Base-by-base conservation (phyloP, 2,329 filamentous ascomycete species). In the Aurifilum marmelostoma region DNA sequence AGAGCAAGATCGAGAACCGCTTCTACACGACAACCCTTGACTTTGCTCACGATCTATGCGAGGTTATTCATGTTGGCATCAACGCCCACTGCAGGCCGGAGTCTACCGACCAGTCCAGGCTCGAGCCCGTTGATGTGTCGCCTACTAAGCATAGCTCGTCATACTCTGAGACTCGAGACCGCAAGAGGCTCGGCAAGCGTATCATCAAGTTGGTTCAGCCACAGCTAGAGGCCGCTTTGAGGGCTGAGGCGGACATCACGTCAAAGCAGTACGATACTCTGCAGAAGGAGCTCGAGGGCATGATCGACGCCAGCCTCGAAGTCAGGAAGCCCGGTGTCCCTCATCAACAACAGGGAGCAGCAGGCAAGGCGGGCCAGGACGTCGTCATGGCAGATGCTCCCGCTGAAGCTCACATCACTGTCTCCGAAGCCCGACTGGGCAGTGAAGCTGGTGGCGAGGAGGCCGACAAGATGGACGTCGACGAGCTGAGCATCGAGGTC, bases 201-300 rank as follows among this genome's bases (percentile, higher is more conserved):
- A 97, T 97, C 71, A 86, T 97, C 73, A 97, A 93, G 77, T 88
- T 90, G 0, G 86, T 97, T 41, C 92, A 97, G 77, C 89, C 92
- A 18, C 85, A 89, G 59, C 83, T 97, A 3, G 92, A 97, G 77
- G 85, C 88, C 67, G 93, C 93, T 0, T 81, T 94, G 61, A 87
- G 86, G 66, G 92, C 92, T 67, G 95, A 98, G 78, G 90, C 92
- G n/a, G 92, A 96, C 70, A 85, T 97, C 56, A 89, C 86, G 64
- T 87, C 89, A 65, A 91, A 89, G 74, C 84, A 91, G 0, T 87
- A 89, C 60, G 91, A 94, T 65, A 85, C 85, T 62, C 85, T 94
- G 67, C 82, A 92, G 52, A 88, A 88, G 72, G 91, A 96, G 75
- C 82, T 97, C 9, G 92, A 96, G 74, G 83, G 83, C 63, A 86